phyloP scores from a whole-genome alignment of 768 basidiomycete species.

The Candolleomyces efflorescens region DNA sequence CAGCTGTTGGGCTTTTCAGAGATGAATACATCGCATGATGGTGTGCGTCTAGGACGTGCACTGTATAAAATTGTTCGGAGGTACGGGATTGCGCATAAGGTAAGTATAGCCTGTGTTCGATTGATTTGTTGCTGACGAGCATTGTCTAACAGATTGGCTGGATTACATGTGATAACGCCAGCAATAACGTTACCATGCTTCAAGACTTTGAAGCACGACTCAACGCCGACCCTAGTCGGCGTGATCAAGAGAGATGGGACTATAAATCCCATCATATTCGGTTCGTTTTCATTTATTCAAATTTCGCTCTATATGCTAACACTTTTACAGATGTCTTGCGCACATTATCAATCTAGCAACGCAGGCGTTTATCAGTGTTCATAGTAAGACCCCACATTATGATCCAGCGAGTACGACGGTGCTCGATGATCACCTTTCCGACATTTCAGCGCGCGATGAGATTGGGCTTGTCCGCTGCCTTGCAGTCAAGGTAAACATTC shows the following conservation, averaged over 20 bases:
- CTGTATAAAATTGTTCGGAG: slow-evolving; percentile 29
- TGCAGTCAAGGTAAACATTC: background rate
- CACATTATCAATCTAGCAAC: slow-evolving; percentile 27
- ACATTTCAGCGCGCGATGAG: background rate
- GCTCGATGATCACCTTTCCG: too few relatives aligned
- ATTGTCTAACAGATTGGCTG: slow-evolving; percentile 24
- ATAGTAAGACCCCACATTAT: slow-evolving; percentile 20
- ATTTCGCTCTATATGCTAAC: too few relatives aligned
- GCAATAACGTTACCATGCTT: slow-evolving; percentile 36
- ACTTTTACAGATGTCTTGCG: background rate
- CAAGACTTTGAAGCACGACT: slow-evolving; percentile 25
- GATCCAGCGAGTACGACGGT: slow-evolving; percentile 10
- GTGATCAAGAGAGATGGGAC: too few relatives aligned
- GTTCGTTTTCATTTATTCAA: too few relatives aligned
- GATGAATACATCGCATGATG: slow-evolving; percentile 36
- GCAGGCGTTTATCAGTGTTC: slow-evolving; percentile 19
- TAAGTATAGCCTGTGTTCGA: slow-evolving; percentile 7
- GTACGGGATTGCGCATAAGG: slow-evolving; percentile 26
- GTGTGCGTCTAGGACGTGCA: slow-evolving; percentile 29
- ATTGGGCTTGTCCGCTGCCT: background rate
- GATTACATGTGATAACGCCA: slow-evolving; percentile 23
- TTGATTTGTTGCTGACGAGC: too few relatives aligned
- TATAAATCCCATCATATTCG: too few relatives aligned
- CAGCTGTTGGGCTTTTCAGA: slow-evolving; percentile 30
- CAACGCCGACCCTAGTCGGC: background rate